These are phyloP conservation scores for Knoxia roxburghii DNA, from an alignment of 257 asterid genomes.

Conservation along the genomic window DNA sequence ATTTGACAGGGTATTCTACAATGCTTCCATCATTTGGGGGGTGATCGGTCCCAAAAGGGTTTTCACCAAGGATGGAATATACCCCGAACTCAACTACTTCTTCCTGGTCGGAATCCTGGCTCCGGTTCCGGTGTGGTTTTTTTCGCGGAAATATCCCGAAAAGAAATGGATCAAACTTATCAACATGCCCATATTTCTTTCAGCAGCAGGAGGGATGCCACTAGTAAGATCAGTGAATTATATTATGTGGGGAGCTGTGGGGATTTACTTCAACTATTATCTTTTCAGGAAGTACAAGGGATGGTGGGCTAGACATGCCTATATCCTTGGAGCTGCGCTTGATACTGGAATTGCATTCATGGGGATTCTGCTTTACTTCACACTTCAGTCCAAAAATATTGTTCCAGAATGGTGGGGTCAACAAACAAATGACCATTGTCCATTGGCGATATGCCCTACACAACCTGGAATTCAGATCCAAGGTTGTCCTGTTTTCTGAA, in stretches of 20 bases:
- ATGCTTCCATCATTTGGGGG: constrained; percentile 82
- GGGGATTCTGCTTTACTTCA: constrained; percentile 53
- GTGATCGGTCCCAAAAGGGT: constrained; percentile 62
- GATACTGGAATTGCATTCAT: constrained; percentile 77
- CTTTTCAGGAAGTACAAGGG: constrained; percentile 45
- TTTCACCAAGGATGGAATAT: constrained; percentile 63
- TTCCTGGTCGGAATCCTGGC: constrained; percentile 59
- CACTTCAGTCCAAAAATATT: constrained; percentile 35
- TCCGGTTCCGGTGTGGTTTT: constrained; percentile 54
- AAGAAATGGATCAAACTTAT: constrained; percentile 51
- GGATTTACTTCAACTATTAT: constrained; percentile 46
- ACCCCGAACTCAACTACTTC: constrained; percentile 53
- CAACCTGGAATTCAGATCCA: constrained; percentile 40
- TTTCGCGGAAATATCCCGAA: constrained; percentile 46
- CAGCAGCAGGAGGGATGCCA: constrained; percentile 52
- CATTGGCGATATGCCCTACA: constrained; percentile 59
- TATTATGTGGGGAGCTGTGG: constrained; percentile 55
- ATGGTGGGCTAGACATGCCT: constrained; percentile 89
- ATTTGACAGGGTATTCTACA: constrained; percentile 62
- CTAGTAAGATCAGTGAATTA: constrained; percentile 51
- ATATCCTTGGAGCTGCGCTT: constrained; percentile 55
- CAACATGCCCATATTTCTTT: constrained; percentile 51
- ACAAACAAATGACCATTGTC: constrained; percentile 55
- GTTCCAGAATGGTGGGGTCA: constrained; percentile 74
- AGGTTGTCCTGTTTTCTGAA: constrained; percentile 50